Percentiles rank a stretch among this genome's conserved stretches.
Evolutionary conservation across 116 monocot species (phyloP).

Genomic region (Trichopus zeylanicus): DNA sequence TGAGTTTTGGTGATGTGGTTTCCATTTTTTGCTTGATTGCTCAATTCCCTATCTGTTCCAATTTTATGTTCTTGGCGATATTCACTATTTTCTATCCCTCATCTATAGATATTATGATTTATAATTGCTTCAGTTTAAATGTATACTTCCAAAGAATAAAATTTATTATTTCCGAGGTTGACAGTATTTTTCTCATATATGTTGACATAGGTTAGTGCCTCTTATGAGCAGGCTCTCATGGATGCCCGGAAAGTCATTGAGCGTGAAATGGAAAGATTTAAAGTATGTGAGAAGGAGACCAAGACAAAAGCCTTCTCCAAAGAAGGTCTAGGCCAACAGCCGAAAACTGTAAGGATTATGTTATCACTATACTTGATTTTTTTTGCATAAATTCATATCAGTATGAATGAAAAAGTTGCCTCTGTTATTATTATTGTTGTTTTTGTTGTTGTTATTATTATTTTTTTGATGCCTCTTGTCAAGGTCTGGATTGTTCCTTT

Average conservation of each 20-base stretch:
- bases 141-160: not conserved
- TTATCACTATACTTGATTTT: not conserved
- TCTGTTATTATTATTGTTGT: too few relatives aligned
- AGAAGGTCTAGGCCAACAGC: conserved; percentile 96
- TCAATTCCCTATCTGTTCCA: too few relatives aligned
- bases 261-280: conserved; percentile 97
- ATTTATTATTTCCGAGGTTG: conserved; percentile 21
- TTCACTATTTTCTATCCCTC: not conserved
- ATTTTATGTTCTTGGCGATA: too few relatives aligned
- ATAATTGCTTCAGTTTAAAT: not conserved
- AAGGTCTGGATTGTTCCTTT: too few relatives aligned
- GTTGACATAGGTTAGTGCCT: conserved; percentile 91
- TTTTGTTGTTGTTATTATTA: too few relatives aligned
- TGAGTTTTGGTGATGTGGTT: too few relatives aligned
- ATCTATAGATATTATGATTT: not conserved
- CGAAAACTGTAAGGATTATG: conserved; percentile 73
- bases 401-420: too few relatives aligned
- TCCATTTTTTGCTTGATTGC: too few relatives aligned
- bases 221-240: conserved; percentile 99
- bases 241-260: conserved; percentile 98
- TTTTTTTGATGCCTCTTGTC: too few relatives aligned
- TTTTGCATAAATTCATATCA: too few relatives aligned
- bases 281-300: conserved; percentile 98
- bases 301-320: conserved; percentile 99
- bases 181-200: conserved; percentile 46